These are phyloP conservation scores for Rhizopus arrhizus DNA, from an alignment of 371 early-diverging fungal genomes.

Conservation along the genomic window DNA sequence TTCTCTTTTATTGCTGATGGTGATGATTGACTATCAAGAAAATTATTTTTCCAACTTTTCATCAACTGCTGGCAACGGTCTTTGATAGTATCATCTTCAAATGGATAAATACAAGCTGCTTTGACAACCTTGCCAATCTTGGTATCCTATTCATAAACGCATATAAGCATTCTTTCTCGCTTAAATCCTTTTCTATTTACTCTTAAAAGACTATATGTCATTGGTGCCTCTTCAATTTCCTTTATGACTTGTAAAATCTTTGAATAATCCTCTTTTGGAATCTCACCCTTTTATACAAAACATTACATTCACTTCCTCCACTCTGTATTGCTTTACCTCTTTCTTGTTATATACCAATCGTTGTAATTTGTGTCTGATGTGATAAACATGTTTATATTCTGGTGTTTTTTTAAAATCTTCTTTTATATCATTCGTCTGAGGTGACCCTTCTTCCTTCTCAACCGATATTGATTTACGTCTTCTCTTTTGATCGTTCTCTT, in stretches of 20 bases:
- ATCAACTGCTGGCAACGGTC: slow-evolving; percentile 47
- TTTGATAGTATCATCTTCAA: slow-evolving; percentile 41
- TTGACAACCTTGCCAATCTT: slow-evolving; percentile 58
- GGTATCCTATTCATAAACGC: slow-evolving; percentile 38
- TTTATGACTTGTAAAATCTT: slow-evolving; percentile 42
- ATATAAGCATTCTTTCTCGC: not conserved
- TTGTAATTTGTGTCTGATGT: slow-evolving; percentile 47
- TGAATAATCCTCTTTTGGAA: slow-evolving; percentile 48
- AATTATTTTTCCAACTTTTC: slow-evolving; percentile 41
- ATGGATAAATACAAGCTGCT: slow-evolving; percentile 42
- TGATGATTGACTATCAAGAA: slow-evolving; percentile 20
- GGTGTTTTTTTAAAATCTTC: slow-evolving; percentile 25
- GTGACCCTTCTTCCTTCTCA: slow-evolving; percentile 23
- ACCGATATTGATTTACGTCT: slow-evolving; percentile 42
- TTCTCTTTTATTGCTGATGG: not conserved
- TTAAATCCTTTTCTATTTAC: slow-evolving; percentile 24
- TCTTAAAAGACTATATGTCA: slow-evolving; percentile 48
- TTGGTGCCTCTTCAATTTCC: slow-evolving; percentile 48
- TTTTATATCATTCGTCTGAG: slow-evolving; percentile 12
- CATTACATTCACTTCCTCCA: not conserved
- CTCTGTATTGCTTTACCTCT: slow-evolving; percentile 27
- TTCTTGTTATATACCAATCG: slow-evolving; percentile 53
- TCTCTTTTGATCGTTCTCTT: slow-evolving; percentile 34
- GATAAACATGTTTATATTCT: slow-evolving; percentile 44
- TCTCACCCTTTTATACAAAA: slow-evolving; percentile 38